Conservation (phyloP, 768 basidiomycete species). For the Boletellus ananiceps region DNA sequence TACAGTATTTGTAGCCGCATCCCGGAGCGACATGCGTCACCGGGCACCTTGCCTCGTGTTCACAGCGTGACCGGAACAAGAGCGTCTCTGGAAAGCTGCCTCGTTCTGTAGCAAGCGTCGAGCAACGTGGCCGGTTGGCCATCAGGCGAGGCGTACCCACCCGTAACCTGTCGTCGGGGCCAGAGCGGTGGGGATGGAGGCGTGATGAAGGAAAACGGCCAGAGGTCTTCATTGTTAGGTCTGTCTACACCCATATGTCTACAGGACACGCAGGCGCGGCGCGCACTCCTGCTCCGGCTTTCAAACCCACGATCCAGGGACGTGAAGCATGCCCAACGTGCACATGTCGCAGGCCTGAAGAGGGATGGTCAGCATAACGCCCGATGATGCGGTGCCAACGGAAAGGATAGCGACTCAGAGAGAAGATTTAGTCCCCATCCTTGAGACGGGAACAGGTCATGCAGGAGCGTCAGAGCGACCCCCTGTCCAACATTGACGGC, state of each 20-base stretch:
- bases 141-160: background rate
- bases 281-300: background rate
- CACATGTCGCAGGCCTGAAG: background rate
- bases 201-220: too few species aligned
- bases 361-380: conserved; percentile 11
- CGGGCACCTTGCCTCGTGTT: conserved; percentile 29
- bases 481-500: conserved; percentile 16
- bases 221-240: background rate
- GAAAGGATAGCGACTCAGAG: conserved; percentile 23
- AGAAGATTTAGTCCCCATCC: conserved; percentile 29
- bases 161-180: background rate
- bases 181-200: conserved; percentile 1
- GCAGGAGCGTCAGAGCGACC: conserved; percentile 27
- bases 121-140: conserved; percentile 11
- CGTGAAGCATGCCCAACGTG: background rate
- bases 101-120: conserved; percentile 9
- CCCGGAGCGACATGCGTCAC: conserved; percentile 23
- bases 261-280: background rate
- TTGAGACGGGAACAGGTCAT: conserved; percentile 19
- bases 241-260: background rate
- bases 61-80: conserved; percentile 12
- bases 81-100: conserved; percentile 1
- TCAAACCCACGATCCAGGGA: background rate
- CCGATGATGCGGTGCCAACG: background rate
- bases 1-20: conserved; percentile 24